These are phyloP conservation scores for Delonix regia DNA, from an alignment of 306 rosid genomes.

Conservation along the genomic window DNA sequence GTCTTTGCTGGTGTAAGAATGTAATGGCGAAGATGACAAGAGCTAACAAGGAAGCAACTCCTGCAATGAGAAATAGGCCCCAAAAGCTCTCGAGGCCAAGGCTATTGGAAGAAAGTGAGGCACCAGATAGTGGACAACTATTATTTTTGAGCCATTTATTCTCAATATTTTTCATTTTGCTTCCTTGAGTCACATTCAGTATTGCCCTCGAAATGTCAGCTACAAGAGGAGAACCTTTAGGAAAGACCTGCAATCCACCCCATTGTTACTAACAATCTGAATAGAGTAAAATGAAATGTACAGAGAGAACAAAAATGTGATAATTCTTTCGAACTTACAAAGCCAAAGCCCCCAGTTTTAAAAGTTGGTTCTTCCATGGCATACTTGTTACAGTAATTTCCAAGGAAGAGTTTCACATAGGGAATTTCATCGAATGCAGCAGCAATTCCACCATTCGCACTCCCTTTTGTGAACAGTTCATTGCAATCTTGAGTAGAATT, in stretches of 20 bases:
- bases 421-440: slow-evolving; percentile 69
- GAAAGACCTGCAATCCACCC: slow-evolving; percentile 33
- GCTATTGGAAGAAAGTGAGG: slow-evolving; percentile 38
- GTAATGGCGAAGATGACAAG: slow-evolving; percentile 32
- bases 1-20: slow-evolving; percentile 41
- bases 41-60: slow-evolving; percentile 40
- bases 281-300: neutral
- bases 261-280: neutral
- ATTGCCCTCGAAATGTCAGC: slow-evolving; percentile 61
- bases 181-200: slow-evolving; percentile 55
- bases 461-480: slow-evolving; percentile 48
- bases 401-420: slow-evolving; percentile 49
- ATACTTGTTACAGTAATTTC: slow-evolving; percentile 51
- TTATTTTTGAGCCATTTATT: slow-evolving; percentile 41
- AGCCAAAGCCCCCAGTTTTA: slow-evolving; percentile 65
- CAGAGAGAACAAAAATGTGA: neutral
- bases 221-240: slow-evolving; percentile 51
- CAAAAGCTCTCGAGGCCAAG: slow-evolving; percentile 62
- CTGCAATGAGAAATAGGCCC: slow-evolving; percentile 61
- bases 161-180: slow-evolving; percentile 46
- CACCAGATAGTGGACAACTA: slow-evolving; percentile 37
- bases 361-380: slow-evolving; percentile 51
- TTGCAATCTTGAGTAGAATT: slow-evolving; percentile 36
- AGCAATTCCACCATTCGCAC: slow-evolving; percentile 51
- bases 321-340: slow-evolving; percentile 50